Evolutionary conservation across 768 basidiomycete species (phyloP), one percentile per base, ranked within the genome.

Genomic region (Terana coerulea): DNA sequence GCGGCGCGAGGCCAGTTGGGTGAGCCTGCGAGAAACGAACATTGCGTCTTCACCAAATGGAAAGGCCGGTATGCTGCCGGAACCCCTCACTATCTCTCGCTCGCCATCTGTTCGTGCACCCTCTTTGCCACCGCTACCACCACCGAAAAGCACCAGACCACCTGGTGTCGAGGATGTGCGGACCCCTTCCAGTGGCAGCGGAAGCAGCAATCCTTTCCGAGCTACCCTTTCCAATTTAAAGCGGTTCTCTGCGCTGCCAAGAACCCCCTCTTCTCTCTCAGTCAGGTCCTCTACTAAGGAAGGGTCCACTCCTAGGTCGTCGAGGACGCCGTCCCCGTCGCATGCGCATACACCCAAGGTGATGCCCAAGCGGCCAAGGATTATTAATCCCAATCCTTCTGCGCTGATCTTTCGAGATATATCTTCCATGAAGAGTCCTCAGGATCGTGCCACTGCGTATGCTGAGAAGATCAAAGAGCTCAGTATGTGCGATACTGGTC

Each of bases 391-490:
- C 11, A 72, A 80, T 63, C 88, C 89, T 2, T 70, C 81, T 37
- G 86, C 88, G 11, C 79, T 94, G 82, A 75, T 76, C 56, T 88
- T 77, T 59, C 71, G 75, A 37, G 89, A 95, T 61, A 74, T 94
- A 3, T 59, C 74, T 26, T 62, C 67, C 12, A 75, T 76, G 65
- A 77, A 72, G 56, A 83, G 75, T 25, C 60, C 85, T 2, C 53
- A 79, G 3, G 91, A 93, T 60, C 77, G 91, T 42, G 88, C 85
- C 53, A 63, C 70, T 21, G 79, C 83, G 31, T 95, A 94, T 59
- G 85, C 87, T 22, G 70, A 74, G 58, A 94, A 92, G 71, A 89
- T 94, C 56, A 90, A 91, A 61, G 89, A 93, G 63, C 66, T 95
- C 17, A 80, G 81, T 49, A 71, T 75, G 54, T 83, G 80, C 61